Conservation (phyloP, 371 early-diverging fungal genomes). For the Mortierella sp. region DNA sequence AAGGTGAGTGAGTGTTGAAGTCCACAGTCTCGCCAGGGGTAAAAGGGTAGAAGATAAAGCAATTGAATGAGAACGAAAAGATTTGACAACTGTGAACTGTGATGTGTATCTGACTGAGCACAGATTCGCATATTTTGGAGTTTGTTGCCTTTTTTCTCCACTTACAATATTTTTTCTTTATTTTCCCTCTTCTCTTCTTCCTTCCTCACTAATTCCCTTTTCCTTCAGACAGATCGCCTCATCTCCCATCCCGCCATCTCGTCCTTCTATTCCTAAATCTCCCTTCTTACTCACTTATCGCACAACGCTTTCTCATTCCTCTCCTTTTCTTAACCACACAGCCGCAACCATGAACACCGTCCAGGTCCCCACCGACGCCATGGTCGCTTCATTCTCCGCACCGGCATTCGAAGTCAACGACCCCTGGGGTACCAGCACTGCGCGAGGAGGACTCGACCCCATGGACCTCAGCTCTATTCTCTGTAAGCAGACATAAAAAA, state of each 20-base stretch:
- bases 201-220: background rate
- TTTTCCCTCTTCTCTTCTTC: background rate
- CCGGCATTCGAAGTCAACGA: constrained; percentile 55
- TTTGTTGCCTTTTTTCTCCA: background rate
- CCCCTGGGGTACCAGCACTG: constrained; percentile 50
- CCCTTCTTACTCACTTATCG: background rate
- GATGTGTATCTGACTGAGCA: no score
- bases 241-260: background rate
- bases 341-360: constrained; percentile 25
- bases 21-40: no score
- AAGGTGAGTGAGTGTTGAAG: no score
- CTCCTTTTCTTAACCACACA: background rate
- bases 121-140: background rate
- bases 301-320: background rate
- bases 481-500: no score
- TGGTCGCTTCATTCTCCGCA: constrained; percentile 53
- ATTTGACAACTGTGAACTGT: no score
- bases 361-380: constrained; percentile 36
- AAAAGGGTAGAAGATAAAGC: background rate
- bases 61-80: background rate
- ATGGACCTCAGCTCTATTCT: constrained; percentile 45
- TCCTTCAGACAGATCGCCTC: background rate
- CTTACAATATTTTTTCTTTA: background rate
- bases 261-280: no score
- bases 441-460: constrained; percentile 36